Evolutionary conservation across 352 stramenopile genomes (phyloP).

Genomic region (Peronosclerospora sorghi): DNA sequence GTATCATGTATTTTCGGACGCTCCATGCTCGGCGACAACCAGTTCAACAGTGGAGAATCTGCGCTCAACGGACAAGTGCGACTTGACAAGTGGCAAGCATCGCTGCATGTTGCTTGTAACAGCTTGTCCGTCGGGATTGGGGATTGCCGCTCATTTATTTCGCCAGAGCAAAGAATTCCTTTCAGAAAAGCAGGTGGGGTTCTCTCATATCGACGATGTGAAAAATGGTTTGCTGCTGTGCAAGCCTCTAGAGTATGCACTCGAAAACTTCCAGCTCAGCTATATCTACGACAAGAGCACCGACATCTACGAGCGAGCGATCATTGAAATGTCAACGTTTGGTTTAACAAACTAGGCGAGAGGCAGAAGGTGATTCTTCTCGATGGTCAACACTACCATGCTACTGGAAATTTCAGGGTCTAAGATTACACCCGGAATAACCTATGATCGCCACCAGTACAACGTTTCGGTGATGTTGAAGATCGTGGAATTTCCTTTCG

Average conservation of each 20-base stretch:
- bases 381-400: constrained; percentile 1
- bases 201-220: constrained; percentile 11
- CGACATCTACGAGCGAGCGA: constrained; percentile 5
- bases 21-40: neutral
- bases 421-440: constrained; percentile 3
- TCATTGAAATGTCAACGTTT: constrained; percentile 6
- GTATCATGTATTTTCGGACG: constrained; percentile 3
- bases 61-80: constrained; percentile 6
- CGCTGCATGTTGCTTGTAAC: constrained; percentile 13
- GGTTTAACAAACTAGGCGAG: constrained; percentile 1
- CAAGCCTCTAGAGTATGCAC: constrained; percentile 5
- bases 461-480: constrained; percentile 11
- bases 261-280: constrained; percentile 9
- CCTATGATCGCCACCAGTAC: constrained; percentile 6
- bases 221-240: constrained; percentile 13
- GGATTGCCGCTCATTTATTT: constrained; percentile 12
- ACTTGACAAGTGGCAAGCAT: constrained; percentile 8
- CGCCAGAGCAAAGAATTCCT: constrained; percentile 5
- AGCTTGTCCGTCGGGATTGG: constrained; percentile 7
- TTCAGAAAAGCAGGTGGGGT: constrained; percentile 2
- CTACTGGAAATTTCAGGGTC: constrained; percentile 1
- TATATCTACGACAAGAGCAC: constrained; percentile 10
- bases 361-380: constrained; percentile 5
- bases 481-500: constrained; percentile 2
- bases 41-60: neutral